A percentile compares a stretch with the other conserved stretches of the same genome.
phyloP scores from a whole-genome alignment of 805 yeast genomes.

The Myxozyma melibiosi region DNA sequence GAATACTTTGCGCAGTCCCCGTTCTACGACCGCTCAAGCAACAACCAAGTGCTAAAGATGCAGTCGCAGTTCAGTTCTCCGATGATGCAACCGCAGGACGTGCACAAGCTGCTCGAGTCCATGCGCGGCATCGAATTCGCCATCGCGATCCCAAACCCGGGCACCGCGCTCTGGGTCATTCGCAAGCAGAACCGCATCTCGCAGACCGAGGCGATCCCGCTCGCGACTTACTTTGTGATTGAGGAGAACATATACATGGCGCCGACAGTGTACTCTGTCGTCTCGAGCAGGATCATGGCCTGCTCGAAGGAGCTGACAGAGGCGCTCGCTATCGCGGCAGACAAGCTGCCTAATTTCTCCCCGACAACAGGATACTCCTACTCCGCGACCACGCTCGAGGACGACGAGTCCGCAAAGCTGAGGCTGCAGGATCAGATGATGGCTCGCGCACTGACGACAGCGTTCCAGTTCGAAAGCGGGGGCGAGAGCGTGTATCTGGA shows the following conservation, averaged over 20 bases:
- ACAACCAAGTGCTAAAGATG: conserved; percentile 93
- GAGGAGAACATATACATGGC: conserved; percentile 94
- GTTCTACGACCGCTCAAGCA: conserved; percentile 89
- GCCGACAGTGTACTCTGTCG: conserved; percentile 70
- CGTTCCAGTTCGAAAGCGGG: conserved; percentile 8
- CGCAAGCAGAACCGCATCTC: conserved; percentile 72
- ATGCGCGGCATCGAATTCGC: conserved; percentile 88
- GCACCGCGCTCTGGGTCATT: conserved; percentile 83
- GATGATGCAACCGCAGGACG: conserved; percentile 44
- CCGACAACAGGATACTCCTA: conserved; percentile 65
- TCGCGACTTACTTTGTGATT: conserved; percentile 82
- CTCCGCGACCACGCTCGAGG: conserved; percentile 31
- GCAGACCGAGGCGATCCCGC: conserved; percentile 53
- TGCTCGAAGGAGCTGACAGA: conserved; percentile 50
- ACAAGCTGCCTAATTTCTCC: conserved; percentile 53
- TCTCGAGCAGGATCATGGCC: conserved; percentile 68
- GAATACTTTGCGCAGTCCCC: conserved; percentile 95
- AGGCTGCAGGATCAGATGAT: conserved; percentile 28
- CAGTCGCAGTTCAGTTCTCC: conserved; percentile 80
- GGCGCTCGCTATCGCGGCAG: conserved; percentile 44
- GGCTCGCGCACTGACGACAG: conserved; percentile 34
- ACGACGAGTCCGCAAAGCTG: conserved; percentile 18
- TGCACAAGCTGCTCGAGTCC: conserved; percentile 58
- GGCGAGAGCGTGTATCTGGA: conserved; percentile 15
- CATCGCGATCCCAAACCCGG: conserved; percentile 73